Evolutionary conservation across 768 basidiomycete genomes (phyloP).

Genomic region (Mycena metata): DNA sequence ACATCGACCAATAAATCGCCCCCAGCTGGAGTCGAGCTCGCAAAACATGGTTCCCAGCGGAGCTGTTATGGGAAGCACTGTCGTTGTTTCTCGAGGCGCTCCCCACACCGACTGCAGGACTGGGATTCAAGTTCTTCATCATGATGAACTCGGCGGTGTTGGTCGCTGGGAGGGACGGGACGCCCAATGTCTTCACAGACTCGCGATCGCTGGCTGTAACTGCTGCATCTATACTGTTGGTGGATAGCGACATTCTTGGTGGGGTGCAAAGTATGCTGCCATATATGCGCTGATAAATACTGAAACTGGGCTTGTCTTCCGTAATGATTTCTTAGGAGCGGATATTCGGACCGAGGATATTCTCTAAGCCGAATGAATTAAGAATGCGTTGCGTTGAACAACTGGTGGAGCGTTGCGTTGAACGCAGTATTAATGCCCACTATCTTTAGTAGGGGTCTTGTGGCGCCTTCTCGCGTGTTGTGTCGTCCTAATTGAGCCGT

Average conservation of each 20-base stretch:
- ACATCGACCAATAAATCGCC: constrained; percentile 30
- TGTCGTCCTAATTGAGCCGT: too few relatives aligned
- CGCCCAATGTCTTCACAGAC: constrained; percentile 18
- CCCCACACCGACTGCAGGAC: too few relatives aligned
- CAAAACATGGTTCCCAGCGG: neutral
- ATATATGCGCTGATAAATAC: neutral
- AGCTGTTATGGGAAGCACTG: too few relatives aligned
- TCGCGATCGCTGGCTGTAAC: constrained; percentile 8
- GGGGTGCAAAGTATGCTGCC: too few relatives aligned
- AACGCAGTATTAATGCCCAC: too few relatives aligned
- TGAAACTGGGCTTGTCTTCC: neutral
- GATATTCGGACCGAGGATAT: constrained; percentile 5
- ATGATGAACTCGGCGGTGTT: too few relatives aligned
- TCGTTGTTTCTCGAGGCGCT: too few relatives aligned
- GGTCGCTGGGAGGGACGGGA: neutral
- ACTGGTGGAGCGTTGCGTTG: too few relatives aligned
- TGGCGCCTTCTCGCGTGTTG: too few relatives aligned
- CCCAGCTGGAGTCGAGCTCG: constrained; percentile 23
- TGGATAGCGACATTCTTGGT: constrained; percentile 23
- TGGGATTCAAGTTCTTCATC: neutral
- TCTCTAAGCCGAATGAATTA: neutral
- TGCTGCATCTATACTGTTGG: constrained; percentile 8
- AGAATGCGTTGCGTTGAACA: neutral
- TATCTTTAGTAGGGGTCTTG: too few relatives aligned
- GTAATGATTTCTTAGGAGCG: neutral